phyloP scores from a whole-genome alignment of 2,329 filamentous ascomycete species.

The Hyphodiscus sp. region DNA sequence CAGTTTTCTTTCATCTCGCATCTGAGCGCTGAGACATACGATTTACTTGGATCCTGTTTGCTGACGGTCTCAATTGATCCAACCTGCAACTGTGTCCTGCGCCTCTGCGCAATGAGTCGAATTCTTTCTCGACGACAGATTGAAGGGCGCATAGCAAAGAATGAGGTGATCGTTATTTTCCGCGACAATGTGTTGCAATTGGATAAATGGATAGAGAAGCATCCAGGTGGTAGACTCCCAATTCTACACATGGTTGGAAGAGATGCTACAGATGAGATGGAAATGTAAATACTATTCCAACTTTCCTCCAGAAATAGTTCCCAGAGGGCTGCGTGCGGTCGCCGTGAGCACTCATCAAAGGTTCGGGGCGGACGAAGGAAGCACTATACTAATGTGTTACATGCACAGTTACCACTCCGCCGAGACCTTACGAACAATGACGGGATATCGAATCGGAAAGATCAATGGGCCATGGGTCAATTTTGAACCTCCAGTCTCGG shows the following conservation, averaged over 20 bases:
- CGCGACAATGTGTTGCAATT: background rate
- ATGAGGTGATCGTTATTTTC: background rate
- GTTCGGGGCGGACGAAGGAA: background rate
- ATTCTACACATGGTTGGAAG: constrained; percentile 86
- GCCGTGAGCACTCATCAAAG: background rate
- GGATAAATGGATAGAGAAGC: background rate
- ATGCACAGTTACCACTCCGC: constrained; percentile 65
- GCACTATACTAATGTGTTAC: background rate
- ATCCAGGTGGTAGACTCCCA: constrained; percentile 68
- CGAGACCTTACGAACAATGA: constrained; percentile 46
- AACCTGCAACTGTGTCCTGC: too few species aligned
- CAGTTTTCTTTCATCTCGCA: too few species aligned
- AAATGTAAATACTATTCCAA: constrained; percentile 53
- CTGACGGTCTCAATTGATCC: too few species aligned
- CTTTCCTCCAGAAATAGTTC: background rate
- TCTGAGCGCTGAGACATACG: too few species aligned
- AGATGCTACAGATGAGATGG: constrained; percentile 88
- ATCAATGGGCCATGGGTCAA: constrained; percentile 76
- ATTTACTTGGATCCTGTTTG: too few species aligned
- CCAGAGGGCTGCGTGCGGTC: background rate
- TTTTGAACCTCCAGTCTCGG: constrained; percentile 83
- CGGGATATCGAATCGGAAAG: constrained; percentile 65
- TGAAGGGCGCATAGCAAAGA: too few species aligned
- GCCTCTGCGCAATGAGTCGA: too few species aligned
- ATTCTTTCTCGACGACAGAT: too few species aligned